Evolutionary conservation across 129 eudicot genomes (phyloP).

Genomic region (Flaveria brownii): DNA sequence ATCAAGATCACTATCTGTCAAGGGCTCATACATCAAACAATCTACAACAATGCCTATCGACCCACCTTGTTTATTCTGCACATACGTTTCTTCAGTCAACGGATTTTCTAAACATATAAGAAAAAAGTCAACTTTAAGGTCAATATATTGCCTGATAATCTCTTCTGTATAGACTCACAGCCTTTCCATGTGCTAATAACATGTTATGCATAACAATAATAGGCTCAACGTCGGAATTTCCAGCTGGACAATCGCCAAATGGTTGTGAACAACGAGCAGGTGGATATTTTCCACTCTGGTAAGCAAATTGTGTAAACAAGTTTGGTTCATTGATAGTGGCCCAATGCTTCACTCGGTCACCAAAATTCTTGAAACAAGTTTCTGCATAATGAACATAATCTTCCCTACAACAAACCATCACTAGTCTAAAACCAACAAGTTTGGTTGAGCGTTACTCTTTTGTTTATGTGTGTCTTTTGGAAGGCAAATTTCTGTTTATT

Average conservation of each 20-base stretch:
- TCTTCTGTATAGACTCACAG: constrained; percentile 55
- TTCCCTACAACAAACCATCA: constrained; percentile 52
- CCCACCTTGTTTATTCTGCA: constrained; percentile 67
- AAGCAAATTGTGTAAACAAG: constrained; percentile 49
- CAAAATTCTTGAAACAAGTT: constrained; percentile 69
- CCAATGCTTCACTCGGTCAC: constrained; percentile 87
- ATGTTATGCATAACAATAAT: constrained; percentile 65
- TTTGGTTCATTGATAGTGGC: constrained; percentile 81
- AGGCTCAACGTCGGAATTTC: constrained; percentile 80
- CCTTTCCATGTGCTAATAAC: constrained; percentile 84
- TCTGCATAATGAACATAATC: constrained; percentile 72
- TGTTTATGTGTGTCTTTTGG: constrained; percentile 3
- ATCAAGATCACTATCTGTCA: constrained; percentile 47
- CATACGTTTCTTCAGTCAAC: constrained; percentile 19
- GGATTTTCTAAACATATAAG: not conserved
- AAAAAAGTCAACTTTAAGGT: constrained; percentile 19
- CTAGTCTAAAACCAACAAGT: not conserved
- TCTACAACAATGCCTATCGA: constrained; percentile 48
- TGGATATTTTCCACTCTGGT: constrained; percentile 52
- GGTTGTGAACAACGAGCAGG: constrained; percentile 82
- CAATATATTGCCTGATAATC: constrained; percentile 47
- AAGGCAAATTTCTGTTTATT: not conserved
- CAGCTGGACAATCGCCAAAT: constrained; percentile 65
- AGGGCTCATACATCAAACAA: constrained; percentile 50
- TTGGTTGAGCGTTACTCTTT: not conserved